Percentiles rank a stretch among this genome's conserved stretches.
These are phyloP conservation scores for Sporodiniella umbellata DNA, from an alignment of 371 early-diverging fungal species.

Conservation along the genomic window DNA sequence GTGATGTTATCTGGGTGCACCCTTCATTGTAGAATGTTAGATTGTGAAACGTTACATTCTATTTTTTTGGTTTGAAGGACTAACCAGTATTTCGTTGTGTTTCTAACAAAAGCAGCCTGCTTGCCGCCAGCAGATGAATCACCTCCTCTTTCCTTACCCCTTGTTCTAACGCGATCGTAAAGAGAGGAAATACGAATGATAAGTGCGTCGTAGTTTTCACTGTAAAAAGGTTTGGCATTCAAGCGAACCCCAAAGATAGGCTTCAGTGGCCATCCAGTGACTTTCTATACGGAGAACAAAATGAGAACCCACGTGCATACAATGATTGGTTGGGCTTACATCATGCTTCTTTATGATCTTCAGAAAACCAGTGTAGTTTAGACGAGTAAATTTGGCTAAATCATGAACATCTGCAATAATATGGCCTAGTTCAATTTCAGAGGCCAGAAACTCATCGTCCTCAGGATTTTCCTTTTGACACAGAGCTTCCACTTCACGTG, in stretches of 20 bases:
- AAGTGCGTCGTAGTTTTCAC: conserved; percentile 88
- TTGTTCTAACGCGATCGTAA: conserved; percentile 87
- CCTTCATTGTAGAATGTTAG: conserved; percentile 36
- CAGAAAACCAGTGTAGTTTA: conserved; percentile 96
- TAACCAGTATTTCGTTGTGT: conserved; percentile 97
- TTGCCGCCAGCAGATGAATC: conserved; percentile 53
- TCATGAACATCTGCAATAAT: conserved; percentile 92
- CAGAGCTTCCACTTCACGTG: conserved; percentile 54
- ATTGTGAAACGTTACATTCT: neutral
- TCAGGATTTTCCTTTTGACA: conserved; percentile 63
- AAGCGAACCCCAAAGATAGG: conserved; percentile 87
- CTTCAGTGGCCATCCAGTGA: conserved; percentile 83
- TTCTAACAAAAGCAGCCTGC: conserved; percentile 75
- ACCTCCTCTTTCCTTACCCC: conserved; percentile 68
- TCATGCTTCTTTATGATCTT: conserved; percentile 99
- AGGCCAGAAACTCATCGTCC: conserved; percentile 58
- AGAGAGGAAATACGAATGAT: conserved; percentile 88
- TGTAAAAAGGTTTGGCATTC: conserved; percentile 85
- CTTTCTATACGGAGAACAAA: conserved; percentile 51
- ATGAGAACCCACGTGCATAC: conserved; percentile 16
- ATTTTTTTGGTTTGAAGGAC: too few relatives aligned
- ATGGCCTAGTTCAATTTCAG: conserved; percentile 79
- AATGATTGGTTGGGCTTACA: conserved; percentile 50
- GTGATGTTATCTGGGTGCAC: conserved; percentile 98
- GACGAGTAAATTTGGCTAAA: conserved; percentile 89